These are phyloP conservation scores for Craterostigma plantagineum DNA, from an alignment of 257 asterid species.

Conservation along the genomic window DNA sequence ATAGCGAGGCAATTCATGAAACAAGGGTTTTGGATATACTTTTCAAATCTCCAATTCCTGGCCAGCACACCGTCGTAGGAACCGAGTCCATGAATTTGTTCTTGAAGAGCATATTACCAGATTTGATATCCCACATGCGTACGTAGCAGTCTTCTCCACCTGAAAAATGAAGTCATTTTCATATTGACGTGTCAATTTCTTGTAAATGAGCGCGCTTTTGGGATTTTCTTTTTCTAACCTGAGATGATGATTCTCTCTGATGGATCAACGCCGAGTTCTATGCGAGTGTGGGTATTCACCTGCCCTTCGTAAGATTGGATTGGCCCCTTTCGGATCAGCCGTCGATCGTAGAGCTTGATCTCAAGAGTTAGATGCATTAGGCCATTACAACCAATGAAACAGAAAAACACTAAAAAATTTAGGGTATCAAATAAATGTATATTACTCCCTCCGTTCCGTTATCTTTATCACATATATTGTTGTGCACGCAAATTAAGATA, in stretches of 20 bases:
- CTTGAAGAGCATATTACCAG: constrained; percentile 68
- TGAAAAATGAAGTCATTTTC: constrained; percentile 9
- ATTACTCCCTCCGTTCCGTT: no score
- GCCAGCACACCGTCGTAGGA: constrained; percentile 77
- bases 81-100: constrained; percentile 35
- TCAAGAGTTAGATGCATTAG: no score
- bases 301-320: constrained; percentile 71
- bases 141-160: constrained; percentile 88
- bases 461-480: no score
- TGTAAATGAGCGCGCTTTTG: no score
- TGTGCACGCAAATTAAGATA: no score
- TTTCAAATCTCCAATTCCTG: constrained; percentile 25
- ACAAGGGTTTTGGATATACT: not conserved
- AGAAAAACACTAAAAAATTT: no score
- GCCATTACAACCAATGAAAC: no score
- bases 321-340: constrained; percentile 49
- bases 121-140: constrained; percentile 71
- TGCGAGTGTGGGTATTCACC: constrained; percentile 59
- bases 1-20: not conserved
- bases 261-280: constrained; percentile 77
- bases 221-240: constrained; percentile 34
- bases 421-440: no score
- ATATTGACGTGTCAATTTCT: not conserved
- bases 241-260: constrained; percentile 61
- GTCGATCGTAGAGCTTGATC: constrained; percentile 82